Percentiles rank a stretch among this genome's conserved stretches.
Evolutionary conservation across 768 basidiomycete species (phyloP).

Genomic region (Asterophora parasitica): DNA sequence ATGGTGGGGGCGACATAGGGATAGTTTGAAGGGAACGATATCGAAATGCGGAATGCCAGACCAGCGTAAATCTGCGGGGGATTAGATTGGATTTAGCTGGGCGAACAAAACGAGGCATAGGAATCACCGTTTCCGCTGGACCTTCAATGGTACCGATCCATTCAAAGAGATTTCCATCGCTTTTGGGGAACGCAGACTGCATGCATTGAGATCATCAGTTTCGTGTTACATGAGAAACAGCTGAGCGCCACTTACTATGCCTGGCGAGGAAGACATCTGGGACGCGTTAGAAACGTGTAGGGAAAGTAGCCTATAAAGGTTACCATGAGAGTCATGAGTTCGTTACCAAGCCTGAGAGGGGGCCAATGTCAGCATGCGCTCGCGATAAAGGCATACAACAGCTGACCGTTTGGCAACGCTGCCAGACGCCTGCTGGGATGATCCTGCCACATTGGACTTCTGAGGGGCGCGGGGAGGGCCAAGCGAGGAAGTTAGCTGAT

Average conservation of each 20-base stretch:
- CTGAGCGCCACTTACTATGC: slow-evolving; percentile 56
- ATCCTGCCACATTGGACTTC: slow-evolving; percentile 52
- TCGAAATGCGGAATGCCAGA: slow-evolving; percentile 76
- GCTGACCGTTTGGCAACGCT: slow-evolving; percentile 81
- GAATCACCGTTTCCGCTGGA: slow-evolving; percentile 59
- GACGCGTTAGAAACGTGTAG: background rate
- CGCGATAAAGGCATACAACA: slow-evolving; percentile 5
- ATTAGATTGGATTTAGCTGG: slow-evolving; percentile 1
- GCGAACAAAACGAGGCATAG: background rate
- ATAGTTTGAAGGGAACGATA: slow-evolving; percentile 83
- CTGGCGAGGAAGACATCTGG: slow-evolving; percentile 86
- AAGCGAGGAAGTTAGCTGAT: slow-evolving; percentile 65
- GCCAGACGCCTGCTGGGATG: slow-evolving; percentile 55
- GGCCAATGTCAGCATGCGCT: slow-evolving; percentile 8
- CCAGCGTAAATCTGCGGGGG: slow-evolving; percentile 69
- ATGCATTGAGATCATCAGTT: background rate
- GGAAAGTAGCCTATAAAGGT: slow-evolving; percentile 17
- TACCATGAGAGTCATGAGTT: slow-evolving; percentile 89
- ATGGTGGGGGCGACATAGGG: slow-evolving; percentile 83
- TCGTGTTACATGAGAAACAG: background rate
- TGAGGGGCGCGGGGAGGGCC: slow-evolving; percentile 51
- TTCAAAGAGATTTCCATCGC: slow-evolving; percentile 82
- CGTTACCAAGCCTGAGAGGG: slow-evolving; percentile 61
- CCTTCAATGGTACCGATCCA: slow-evolving; percentile 91
- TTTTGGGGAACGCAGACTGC: slow-evolving; percentile 87